Base-by-base conservation (phyloP, 23 red algal genomes). In the Agarophyton chilense region DNA sequence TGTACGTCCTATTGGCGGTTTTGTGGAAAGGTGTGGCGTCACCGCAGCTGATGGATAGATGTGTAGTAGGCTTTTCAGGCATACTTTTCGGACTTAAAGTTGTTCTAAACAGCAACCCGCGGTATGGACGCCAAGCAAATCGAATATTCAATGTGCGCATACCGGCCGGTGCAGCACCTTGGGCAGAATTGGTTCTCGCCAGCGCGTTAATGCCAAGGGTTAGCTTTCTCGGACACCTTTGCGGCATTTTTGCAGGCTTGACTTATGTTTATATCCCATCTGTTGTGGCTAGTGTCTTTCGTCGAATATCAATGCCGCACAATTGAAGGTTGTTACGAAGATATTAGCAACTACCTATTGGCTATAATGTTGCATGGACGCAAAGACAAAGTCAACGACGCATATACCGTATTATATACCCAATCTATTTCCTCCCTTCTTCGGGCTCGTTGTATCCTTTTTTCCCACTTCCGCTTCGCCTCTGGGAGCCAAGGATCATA, bases 181-280 rank as follows among this genome's bases (percentile, higher is more conserved):
- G 85, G 85, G 25, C 54, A 42, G 85, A 89, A 65, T 52, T 89
- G 14, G 16, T 89, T 43, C 85, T 89, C 19, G 85, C 85, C n/a
- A 42, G 29, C 22, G 50, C 54, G n/a, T 7, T 67, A 3, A 78
- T 77, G 85, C 85, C 85, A 14, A 77, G 60, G 33, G 85, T 89
- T 71, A 89, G 85, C 85, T 89, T 89, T 77, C 54, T 89, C 25
- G 85, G 85, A 34, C 85, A 89, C 58, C 85, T 89, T 63, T 77
- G 61, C 28, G 85, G 85, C 40, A 89, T 89, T 36, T 21, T 89
- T 10, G 85, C 85, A 0, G 85, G 85, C 26, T 13, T 89, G 40
- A 66, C 50, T 28, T 89, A 44, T 64, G 85, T 89, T 24, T 74
- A 24, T 47, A 1, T 74, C 1, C 43, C 68, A 12, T 4, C 41